phyloP scores from a whole-genome alignment of 768 basidiomycete species.

The Auriscalpium vulgare region DNA sequence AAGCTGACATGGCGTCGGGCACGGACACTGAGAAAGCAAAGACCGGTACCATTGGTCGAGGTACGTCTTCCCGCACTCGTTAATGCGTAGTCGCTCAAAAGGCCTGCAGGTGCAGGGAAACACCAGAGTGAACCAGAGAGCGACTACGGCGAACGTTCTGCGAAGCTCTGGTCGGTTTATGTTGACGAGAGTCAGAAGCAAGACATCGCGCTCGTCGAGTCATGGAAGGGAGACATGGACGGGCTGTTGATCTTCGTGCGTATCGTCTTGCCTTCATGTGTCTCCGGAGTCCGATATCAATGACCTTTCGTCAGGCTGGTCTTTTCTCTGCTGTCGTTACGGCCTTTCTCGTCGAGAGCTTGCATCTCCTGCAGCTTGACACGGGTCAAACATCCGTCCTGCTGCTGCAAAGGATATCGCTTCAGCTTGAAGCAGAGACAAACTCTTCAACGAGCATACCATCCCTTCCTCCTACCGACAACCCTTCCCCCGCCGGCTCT shows the following conservation, averaged over 20 bases:
- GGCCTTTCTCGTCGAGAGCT: conserved; percentile 14
- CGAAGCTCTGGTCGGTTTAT: conserved; percentile 10
- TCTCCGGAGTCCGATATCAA: too few relatives aligned
- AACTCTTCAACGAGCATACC: not conserved
- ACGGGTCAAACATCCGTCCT: not conserved
- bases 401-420: conserved; percentile 5
- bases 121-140: not conserved
- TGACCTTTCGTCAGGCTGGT: conserved; percentile 9
- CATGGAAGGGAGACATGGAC: conserved; percentile 3
- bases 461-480: not conserved
- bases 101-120: too few relatives aligned
- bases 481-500: not conserved
- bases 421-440: not conserved
- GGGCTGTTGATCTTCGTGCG: conserved; percentile 11
- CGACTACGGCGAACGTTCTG: not conserved
- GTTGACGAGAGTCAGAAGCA: not conserved
- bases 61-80: too few relatives aligned
- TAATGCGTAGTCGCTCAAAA: too few relatives aligned
- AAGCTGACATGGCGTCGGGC: too few relatives aligned
- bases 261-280: not conserved
- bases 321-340: conserved; percentile 17
- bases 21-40: too few relatives aligned
- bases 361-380: conserved; percentile 11
- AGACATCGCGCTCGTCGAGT: not conserved
- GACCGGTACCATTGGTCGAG: too few relatives aligned